Conservation (phyloP, 2,329 filamentous ascomycete genomes). For the Leptographium lundbergii region DNA sequence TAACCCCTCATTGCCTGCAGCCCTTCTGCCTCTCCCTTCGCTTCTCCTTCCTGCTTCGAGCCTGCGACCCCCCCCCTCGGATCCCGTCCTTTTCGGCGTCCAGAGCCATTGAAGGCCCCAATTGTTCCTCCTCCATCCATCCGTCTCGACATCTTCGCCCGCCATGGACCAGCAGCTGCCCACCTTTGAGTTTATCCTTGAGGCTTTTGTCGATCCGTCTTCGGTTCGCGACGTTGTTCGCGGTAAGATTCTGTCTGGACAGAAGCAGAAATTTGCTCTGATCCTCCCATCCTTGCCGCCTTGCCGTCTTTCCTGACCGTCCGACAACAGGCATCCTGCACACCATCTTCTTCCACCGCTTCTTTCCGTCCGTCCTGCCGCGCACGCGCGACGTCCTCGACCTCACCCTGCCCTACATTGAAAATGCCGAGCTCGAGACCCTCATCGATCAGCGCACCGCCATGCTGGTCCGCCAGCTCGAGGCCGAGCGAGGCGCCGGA, state of each 20-base stretch:
- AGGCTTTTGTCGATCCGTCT: constrained; percentile 82
- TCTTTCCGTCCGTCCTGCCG: constrained; percentile 78
- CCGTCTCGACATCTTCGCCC: background rate
- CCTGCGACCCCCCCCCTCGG: background rate
- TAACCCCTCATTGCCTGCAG: background rate
- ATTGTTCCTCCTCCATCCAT: background rate
- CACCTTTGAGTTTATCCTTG: constrained; percentile 81
- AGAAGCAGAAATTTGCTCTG: background rate
- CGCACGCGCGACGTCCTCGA: constrained; percentile 81
- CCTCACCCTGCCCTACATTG: constrained; percentile 76
- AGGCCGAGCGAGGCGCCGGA: constrained; percentile 30
- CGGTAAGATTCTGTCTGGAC: constrained; percentile 47
- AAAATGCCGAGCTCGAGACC: constrained; percentile 82
- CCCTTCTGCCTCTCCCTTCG: background rate
- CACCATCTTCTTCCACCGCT: constrained; percentile 97
- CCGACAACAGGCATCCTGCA: constrained; percentile 63
- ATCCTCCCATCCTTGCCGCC: constrained; percentile 3
- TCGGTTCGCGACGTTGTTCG: constrained; percentile 88
- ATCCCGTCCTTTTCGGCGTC: background rate
- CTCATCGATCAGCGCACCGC: constrained; percentile 82
- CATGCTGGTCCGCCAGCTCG: constrained; percentile 65
- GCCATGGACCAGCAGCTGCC: constrained; percentile 11
- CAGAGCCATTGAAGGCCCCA: background rate
- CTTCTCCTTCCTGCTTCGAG: background rate
- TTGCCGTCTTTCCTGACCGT: constrained; percentile 3